Conservation (phyloP, 2,329 filamentous ascomycete genomes). For the Aquanectria penicillioides region DNA sequence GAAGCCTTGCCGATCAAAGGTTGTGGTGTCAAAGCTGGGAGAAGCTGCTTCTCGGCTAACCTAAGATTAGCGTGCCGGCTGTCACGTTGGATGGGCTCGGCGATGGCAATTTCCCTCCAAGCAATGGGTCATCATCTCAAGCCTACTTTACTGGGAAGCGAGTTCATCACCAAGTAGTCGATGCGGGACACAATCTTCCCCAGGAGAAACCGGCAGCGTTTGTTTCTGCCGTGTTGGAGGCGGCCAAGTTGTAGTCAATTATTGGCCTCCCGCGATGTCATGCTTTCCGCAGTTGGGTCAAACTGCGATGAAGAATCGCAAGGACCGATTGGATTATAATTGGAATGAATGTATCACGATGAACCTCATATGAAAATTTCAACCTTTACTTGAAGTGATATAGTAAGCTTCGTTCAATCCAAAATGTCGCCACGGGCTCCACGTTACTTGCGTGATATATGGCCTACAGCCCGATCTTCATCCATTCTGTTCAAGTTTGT, state of each 20-base stretch:
- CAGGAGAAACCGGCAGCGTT: slow-evolving; percentile 2
- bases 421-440: too few relatives aligned
- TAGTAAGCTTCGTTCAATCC: too few relatives aligned
- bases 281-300: too few relatives aligned
- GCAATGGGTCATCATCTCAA: background rate
- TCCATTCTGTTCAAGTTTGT: too few relatives aligned
- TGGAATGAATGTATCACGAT: too few relatives aligned
- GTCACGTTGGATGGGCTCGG: slow-evolving; percentile 6
- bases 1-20: background rate
- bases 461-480: too few relatives aligned
- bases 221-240: slow-evolving; percentile 3
- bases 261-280: too few relatives aligned
- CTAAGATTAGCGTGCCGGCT: background rate
- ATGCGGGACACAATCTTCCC: slow-evolving; percentile 3
- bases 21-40: slow-evolving; percentile 8
- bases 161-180: background rate
- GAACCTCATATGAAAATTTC: too few relatives aligned
- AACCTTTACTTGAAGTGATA: too few relatives aligned
- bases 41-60: background rate
- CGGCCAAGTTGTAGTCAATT: background rate
- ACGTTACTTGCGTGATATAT: too few relatives aligned
- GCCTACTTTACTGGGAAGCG: background rate
- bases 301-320: too few relatives aligned
- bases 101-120: slow-evolving; percentile 1
- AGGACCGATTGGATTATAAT: too few relatives aligned